phyloP scores from a whole-genome alignment of 176 grass and related monocot species.

The Carex cristatella region DNA sequence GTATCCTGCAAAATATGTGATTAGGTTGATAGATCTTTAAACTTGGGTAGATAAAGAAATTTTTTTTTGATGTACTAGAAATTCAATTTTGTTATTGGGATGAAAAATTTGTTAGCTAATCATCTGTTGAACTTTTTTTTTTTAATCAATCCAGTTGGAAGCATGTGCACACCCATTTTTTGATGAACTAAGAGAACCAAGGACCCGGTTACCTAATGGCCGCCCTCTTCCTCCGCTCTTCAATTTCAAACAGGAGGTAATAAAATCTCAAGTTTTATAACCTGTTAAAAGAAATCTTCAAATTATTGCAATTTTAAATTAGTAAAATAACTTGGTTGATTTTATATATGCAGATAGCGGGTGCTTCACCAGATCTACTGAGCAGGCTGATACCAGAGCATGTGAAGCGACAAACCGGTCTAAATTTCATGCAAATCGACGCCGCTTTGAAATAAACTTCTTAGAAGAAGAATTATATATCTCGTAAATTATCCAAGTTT shows the following conservation, averaged over 20 bases:
- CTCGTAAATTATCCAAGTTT: not conserved
- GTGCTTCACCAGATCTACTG: constrained; percentile 62
- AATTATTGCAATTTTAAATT: not conserved
- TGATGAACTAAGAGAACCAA: constrained; percentile 58
- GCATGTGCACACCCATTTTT: constrained; percentile 69
- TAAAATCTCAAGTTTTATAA: not conserved
- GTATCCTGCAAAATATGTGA: not conserved
- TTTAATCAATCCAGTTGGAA: constrained; percentile 38
- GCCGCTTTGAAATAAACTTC: constrained; percentile 11
- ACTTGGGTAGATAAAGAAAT: not conserved
- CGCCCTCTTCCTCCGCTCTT: constrained; percentile 45
- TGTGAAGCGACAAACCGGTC: constrained; percentile 56
- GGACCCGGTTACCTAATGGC: constrained; percentile 48
- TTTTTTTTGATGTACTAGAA: not conserved
- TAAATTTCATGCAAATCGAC: constrained; percentile 48
- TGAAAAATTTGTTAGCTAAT: not conserved
- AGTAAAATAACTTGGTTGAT: not conserved
- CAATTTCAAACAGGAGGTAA: constrained; percentile 70
- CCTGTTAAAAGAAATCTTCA: not conserved
- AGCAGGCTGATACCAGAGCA: constrained; percentile 70
- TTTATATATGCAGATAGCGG: constrained; percentile 45
- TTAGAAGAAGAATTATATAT: not conserved
- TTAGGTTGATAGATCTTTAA: not conserved
- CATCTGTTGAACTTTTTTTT: constrained; percentile 16
- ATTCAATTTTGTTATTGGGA: not conserved